Evolutionary conservation across 108 stramenopile species (phyloP).

Genomic region (Nitzschia putrida): DNA sequence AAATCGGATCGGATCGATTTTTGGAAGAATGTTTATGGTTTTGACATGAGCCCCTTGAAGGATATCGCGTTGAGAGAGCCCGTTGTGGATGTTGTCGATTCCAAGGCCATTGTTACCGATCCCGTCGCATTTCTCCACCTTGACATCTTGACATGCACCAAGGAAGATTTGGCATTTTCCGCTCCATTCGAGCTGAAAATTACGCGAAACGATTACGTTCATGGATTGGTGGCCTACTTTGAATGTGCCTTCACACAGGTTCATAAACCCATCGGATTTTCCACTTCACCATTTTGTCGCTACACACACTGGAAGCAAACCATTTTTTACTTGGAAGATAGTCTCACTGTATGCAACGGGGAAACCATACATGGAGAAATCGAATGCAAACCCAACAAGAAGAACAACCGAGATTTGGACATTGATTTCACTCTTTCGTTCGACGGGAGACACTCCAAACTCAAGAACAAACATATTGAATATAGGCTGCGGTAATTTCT

Average conservation of each 20-base stretch:
- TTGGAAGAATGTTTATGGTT: slow-evolving; percentile 96
- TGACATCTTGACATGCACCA: slow-evolving; percentile 87
- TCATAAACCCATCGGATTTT: slow-evolving; percentile 94
- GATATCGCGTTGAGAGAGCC: slow-evolving; percentile 92
- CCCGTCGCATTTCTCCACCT: slow-evolving; percentile 83
- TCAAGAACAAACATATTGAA: slow-evolving; percentile 44
- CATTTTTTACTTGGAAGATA: slow-evolving; percentile 73
- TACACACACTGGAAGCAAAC: slow-evolving; percentile 99
- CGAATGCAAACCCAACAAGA: slow-evolving; percentile 64
- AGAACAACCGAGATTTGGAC: slow-evolving; percentile 77
- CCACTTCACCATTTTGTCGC: slow-evolving; percentile 88
- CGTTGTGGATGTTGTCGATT: slow-evolving; percentile 92
- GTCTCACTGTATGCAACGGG: slow-evolving; percentile 62
- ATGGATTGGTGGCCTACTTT: slow-evolving; percentile 94
- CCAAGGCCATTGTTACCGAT: slow-evolving; percentile 77
- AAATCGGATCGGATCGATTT: slow-evolving; percentile 78
- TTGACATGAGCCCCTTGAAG: slow-evolving; percentile 93
- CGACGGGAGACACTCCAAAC: slow-evolving; percentile 56
- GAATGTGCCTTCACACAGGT: slow-evolving; percentile 93
- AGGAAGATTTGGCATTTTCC: slow-evolving; percentile 86
- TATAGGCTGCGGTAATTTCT: slow-evolving; percentile 62
- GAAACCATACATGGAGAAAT: slow-evolving; percentile 67
- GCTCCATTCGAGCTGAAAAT: slow-evolving; percentile 70
- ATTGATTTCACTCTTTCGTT: slow-evolving; percentile 60
- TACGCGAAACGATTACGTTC: slow-evolving; percentile 81